phyloP scores from a whole-genome alignment of 2,329 filamentous ascomycete species.

The Trichophyton mentagrophytes region DNA sequence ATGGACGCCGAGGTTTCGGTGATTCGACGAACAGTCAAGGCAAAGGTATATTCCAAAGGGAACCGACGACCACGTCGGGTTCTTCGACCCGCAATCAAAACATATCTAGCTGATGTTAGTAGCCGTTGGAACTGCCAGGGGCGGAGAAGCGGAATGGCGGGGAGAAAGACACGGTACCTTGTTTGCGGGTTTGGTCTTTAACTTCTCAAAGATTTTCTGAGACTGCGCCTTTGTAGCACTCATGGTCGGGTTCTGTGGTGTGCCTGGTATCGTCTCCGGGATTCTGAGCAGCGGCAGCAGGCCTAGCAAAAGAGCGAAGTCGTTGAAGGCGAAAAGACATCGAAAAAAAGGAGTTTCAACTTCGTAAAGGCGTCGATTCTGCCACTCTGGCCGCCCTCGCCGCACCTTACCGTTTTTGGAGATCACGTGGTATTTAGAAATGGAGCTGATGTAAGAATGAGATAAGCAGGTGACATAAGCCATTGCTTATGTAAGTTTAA shows the following conservation, averaged over 20 bases:
- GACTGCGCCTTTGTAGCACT: slow-evolving; percentile 85
- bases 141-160: slow-evolving; percentile 15
- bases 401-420: neutral
- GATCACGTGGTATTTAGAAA: neutral
- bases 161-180: slow-evolving; percentile 47
- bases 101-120: slow-evolving; percentile 52
- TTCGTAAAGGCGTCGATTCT: neutral
- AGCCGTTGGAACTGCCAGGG: neutral
- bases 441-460: neutral
- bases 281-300: neutral
- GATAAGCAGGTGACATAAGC: neutral
- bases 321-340: neutral
- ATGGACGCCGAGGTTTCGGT: slow-evolving; percentile 94
- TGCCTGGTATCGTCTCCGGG: neutral
- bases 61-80: slow-evolving; percentile 96
- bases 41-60: slow-evolving; percentile 96
- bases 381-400: slow-evolving; percentile 3
- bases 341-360: neutral
- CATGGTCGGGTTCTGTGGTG: slow-evolving; percentile 30
- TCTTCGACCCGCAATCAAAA: slow-evolving; percentile 96
- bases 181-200: slow-evolving; percentile 88
- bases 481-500: neutral
- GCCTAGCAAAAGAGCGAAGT: neutral
- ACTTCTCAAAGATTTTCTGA: slow-evolving; percentile 93
- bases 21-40: slow-evolving; percentile 92